These are phyloP conservation scores for Plasmopara halstedii DNA, from an alignment of 352 stramenopile genomes.

Conservation along the genomic window DNA sequence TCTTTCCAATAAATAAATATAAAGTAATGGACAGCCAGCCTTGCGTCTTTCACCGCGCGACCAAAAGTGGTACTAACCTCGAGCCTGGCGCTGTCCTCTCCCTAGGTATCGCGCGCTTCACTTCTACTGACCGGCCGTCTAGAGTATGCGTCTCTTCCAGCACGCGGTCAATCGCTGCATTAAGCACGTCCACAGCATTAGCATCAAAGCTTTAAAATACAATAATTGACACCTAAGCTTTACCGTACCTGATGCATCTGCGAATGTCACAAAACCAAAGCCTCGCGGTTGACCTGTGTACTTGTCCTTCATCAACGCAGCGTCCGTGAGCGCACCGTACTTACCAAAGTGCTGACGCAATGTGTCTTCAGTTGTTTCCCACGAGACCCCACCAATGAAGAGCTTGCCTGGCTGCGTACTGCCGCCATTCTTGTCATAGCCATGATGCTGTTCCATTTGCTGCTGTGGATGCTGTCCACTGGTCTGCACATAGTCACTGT, in stretches of 20 bases:
- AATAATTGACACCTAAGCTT: slow-evolving; percentile 5
- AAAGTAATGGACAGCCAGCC: slow-evolving; percentile 14
- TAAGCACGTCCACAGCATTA: slow-evolving; percentile 1
- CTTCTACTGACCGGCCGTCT: slow-evolving; percentile 87
- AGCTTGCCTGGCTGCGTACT: slow-evolving; percentile 67
- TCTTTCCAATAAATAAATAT: slow-evolving; percentile 24
- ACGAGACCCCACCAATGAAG: slow-evolving; percentile 88
- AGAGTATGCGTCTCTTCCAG: slow-evolving; percentile 84
- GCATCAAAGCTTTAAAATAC: slow-evolving; percentile 1
- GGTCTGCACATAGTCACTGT: slow-evolving; percentile 26
- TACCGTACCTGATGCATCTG: slow-evolving; percentile 69
- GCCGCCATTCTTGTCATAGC: slow-evolving; percentile 26
- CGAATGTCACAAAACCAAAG: slow-evolving; percentile 92
- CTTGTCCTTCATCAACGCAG: slow-evolving; percentile 90
- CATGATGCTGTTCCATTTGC: slow-evolving; percentile 29
- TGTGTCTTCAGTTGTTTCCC: slow-evolving; percentile 91
- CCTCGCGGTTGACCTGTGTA: slow-evolving; percentile 87
- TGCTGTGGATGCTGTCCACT: slow-evolving; percentile 38
- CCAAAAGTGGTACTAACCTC: slow-evolving; percentile 60
- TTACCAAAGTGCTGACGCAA: slow-evolving; percentile 85
- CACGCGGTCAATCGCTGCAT: slow-evolving; percentile 69
- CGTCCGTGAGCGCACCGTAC: slow-evolving; percentile 81
- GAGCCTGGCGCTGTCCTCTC: slow-evolving; percentile 58
- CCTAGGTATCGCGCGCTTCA: slow-evolving; percentile 88
- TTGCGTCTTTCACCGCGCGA: slow-evolving; percentile 9